These are phyloP conservation scores for Oryza meridionalis DNA, from an alignment of 176 grass and related monocot species.

Conservation along the genomic window DNA sequence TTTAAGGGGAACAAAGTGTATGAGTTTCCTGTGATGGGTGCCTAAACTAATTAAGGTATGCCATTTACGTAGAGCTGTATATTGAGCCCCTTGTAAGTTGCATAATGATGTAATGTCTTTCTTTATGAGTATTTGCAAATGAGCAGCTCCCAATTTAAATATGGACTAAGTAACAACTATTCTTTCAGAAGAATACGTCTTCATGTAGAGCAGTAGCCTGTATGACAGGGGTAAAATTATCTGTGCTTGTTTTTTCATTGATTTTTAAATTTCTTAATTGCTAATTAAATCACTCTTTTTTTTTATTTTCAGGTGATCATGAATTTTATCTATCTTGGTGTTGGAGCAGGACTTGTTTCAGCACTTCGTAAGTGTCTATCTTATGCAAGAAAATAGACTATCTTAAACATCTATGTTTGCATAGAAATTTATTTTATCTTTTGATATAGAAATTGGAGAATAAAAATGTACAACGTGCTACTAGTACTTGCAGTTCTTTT, in stretches of 20 bases:
- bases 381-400: not conserved
- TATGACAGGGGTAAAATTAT: not conserved
- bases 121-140: no score
- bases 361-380: slow-evolving; percentile 52
- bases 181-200: no score
- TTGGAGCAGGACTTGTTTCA: slow-evolving; percentile 69
- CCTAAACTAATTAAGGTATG: no score
- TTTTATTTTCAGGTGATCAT: slow-evolving; percentile 58
- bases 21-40: no score
- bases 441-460: not conserved
- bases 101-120: no score
- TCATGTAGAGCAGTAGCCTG: no score
- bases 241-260: not conserved
- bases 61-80: no score
- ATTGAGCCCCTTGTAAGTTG: no score
- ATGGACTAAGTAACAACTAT: no score
- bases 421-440: not conserved
- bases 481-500: not conserved
- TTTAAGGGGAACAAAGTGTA: no score
- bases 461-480: not conserved
- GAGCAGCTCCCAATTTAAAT: no score
- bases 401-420: not conserved
- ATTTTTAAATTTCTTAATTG: not conserved
- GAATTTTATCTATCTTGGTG: slow-evolving; percentile 76
- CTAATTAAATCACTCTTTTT: not conserved